phyloP scores from a whole-genome alignment of 371 early-diverging fungal species.

The Funneliformis caledonium region DNA sequence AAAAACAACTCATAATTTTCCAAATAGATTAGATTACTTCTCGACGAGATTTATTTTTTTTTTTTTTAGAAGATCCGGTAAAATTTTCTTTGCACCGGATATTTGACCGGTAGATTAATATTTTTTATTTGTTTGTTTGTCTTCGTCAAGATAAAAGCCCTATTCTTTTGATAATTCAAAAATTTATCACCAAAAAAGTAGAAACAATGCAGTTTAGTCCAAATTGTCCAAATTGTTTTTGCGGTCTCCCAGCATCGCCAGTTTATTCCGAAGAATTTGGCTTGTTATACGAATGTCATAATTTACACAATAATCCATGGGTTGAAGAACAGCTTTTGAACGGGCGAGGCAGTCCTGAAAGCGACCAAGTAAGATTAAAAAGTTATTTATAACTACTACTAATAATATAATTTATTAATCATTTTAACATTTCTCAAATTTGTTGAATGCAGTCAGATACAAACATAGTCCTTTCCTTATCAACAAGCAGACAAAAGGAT shows the following conservation, averaged over 20 bases:
- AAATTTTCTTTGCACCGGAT: too few species aligned
- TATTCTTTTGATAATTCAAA: too few species aligned
- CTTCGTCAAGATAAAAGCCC: too few species aligned
- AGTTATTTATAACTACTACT: neutral
- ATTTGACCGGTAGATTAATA: too few species aligned
- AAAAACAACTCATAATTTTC: too few species aligned
- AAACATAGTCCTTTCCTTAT: neutral
- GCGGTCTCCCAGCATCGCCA: slow-evolving; percentile 45
- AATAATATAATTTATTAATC: neutral
- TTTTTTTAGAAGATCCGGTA: too few species aligned
- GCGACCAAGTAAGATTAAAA: neutral
- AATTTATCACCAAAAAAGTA: too few species aligned
- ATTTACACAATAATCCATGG: slow-evolving; percentile 30
- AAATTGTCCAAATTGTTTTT: slow-evolving; percentile 47
- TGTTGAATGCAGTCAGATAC: neutral
- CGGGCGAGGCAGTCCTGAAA: neutral
- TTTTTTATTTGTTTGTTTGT: too few species aligned
- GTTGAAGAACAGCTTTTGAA: neutral
- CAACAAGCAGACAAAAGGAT: neutral
- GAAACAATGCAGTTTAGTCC: too few species aligned
- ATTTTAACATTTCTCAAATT: neutral
- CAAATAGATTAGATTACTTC: too few species aligned
- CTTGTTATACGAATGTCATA: slow-evolving; percentile 47
- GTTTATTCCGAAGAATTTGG: slow-evolving; percentile 44
- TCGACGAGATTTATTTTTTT: too few species aligned